These are phyloP conservation scores for Aspergillus fumigatiaffinis DNA, from an alignment of 2,329 filamentous ascomycete species.

Conservation along the genomic window DNA sequence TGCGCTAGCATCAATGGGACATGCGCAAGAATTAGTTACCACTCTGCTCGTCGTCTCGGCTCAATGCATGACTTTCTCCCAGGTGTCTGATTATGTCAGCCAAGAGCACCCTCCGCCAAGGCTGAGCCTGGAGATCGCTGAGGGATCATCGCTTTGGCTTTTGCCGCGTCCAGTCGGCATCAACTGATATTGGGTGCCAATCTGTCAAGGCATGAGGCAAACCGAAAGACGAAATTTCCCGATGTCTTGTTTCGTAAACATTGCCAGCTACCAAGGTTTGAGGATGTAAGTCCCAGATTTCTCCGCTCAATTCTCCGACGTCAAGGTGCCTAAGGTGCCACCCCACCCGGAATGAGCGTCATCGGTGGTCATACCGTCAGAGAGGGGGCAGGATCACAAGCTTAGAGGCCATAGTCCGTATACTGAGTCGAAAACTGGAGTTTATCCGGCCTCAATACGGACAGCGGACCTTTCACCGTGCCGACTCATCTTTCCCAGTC, in stretches of 20 bases:
- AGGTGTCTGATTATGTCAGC: conserved; percentile 3
- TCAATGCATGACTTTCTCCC: neutral
- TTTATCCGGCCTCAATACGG: neutral
- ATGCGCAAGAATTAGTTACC: neutral
- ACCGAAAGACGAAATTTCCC: neutral
- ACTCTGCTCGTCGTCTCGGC: conserved; percentile 2
- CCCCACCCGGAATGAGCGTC: neutral
- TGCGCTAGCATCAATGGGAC: neutral
- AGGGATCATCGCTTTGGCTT: neutral
- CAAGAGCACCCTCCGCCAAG: neutral
- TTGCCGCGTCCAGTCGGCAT: neutral
- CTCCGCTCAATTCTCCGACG: neutral
- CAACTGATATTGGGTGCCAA: neutral
- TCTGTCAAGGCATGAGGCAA: neutral
- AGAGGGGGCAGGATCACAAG: neutral
- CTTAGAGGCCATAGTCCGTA: neutral
- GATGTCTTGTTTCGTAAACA: neutral
- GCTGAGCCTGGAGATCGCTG: neutral
- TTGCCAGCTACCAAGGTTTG: neutral
- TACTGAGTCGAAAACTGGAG: neutral
- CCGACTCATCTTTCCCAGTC: neutral
- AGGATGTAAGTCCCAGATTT: neutral
- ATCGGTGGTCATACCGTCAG: neutral
- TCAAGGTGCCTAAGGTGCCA: neutral
- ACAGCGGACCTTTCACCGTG: neutral